Base-by-base conservation (phyloP, 352 stramenopile genomes). In the Phytophthora aleatoria region DNA sequence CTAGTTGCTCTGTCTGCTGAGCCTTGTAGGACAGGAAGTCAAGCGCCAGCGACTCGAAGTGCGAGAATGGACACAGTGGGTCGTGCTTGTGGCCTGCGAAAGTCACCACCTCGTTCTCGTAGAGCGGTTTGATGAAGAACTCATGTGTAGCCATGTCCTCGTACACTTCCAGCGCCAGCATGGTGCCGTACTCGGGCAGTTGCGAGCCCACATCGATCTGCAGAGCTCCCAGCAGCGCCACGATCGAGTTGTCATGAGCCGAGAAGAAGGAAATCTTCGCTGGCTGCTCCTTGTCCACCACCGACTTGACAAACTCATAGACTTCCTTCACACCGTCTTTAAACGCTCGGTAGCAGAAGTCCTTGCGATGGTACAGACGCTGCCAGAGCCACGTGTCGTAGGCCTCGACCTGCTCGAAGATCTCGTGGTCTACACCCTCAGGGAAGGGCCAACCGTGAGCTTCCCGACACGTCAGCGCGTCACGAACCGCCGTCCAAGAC, bases 351-450 rank as follows among this genome's bases (percentile, higher is more conserved):
- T 81, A 78, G 64, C 79, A 90, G 48, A 91, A 87, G 16, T 75
- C 71, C 31, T 78, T 76, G 65, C 78, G 71, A 16, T 69, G 73
- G 66, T 92, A 95, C 59, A 93, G 70, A 42, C 76, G 69, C 50
- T 95, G 79, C 87, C 85, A 95, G 36, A 93, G 77, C 87, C 85
- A 94, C 60, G 85, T 79, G 53, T 92, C 85, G 67, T 92, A 91
- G 36, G 72, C 74, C 38, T 77, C 69, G 28, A 93, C 75, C 57
- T 81, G 66, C 11, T 74, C 62, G 39, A 85, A 87, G 49, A 91
- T 83, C 15, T 80, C 75, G 24, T 76, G 58, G 26, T 83, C 85
- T 9, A 95, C 78, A 16, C 87, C 83, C 3, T 92, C 76, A 3
- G 87, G 87, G 12, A 91, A 80, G 6, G 82, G 74, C 66, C 87